Percentiles rank a stretch among this genome's conserved stretches.
phyloP scores from a whole-genome alignment of 495 filamentous ascomycete genomes.

The Xylaria flabelliformis region DNA sequence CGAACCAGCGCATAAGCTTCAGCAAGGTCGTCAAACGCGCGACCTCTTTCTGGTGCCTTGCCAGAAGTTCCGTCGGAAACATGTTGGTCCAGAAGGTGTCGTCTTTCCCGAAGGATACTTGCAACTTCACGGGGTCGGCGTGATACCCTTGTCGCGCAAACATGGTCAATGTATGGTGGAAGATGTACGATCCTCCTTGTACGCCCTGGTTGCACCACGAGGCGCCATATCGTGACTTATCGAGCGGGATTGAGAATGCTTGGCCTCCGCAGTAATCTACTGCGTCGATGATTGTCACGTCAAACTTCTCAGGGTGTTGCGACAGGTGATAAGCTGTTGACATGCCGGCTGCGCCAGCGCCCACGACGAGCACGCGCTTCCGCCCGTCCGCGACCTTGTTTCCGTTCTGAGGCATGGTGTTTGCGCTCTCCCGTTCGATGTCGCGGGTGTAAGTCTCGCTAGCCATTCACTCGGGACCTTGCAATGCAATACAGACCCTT shows the following conservation, averaged over 20 bases:
- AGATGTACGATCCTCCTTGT: constrained; percentile 79
- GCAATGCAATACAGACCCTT: neutral
- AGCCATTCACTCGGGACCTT: neutral
- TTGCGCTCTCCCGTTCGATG: constrained; percentile 25
- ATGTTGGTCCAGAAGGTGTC: constrained; percentile 82
- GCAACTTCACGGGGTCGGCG: constrained; percentile 73
- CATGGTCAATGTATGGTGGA: constrained; percentile 83
- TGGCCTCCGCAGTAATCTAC: constrained; percentile 77
- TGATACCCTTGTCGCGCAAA: constrained; percentile 72
- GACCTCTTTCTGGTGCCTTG: constrained; percentile 67
- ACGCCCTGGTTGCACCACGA: constrained; percentile 87
- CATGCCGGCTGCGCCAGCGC: constrained; percentile 72
- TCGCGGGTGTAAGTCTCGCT: constrained; percentile 23
- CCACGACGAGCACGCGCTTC: constrained; percentile 65
- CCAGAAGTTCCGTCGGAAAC: constrained; percentile 73
- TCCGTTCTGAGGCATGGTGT: constrained; percentile 31
- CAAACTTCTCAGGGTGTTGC: constrained; percentile 74
- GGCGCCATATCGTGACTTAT: constrained; percentile 69
- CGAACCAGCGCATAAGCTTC: constrained; percentile 70
- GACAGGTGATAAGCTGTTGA: constrained; percentile 78
- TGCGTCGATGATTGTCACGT: constrained; percentile 75
- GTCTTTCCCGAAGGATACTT: constrained; percentile 82
- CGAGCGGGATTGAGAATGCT: constrained; percentile 76
- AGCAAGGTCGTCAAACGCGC: constrained; percentile 63
- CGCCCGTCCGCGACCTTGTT: constrained; percentile 26